A percentile compares a stretch with the other conserved stretches of the same genome.
Evolutionary conservation across 331 rosid genomes (phyloP).

Genomic region (Saraca asoca): DNA sequence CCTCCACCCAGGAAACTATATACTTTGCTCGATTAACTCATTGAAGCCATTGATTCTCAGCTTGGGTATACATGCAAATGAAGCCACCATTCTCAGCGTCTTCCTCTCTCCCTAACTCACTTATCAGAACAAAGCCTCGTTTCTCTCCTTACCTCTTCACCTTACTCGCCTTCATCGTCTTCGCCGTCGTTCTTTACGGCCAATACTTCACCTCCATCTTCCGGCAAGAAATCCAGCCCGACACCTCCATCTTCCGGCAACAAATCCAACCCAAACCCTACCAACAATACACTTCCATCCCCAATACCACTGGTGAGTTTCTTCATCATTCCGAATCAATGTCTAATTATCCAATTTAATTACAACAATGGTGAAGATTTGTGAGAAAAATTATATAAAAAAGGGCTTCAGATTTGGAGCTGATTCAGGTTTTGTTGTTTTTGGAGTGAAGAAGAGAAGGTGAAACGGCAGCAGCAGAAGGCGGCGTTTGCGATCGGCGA

Average conservation of each 20-base stretch:
- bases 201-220: slow-evolving; percentile 70
- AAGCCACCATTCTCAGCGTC: slow-evolving; percentile 59
- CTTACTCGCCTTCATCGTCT: slow-evolving; percentile 66
- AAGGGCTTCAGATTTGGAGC: neutral
- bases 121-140: slow-evolving; percentile 49
- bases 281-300: slow-evolving; percentile 31
- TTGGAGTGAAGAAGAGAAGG: slow-evolving; percentile 47
- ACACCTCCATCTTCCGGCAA: slow-evolving; percentile 62
- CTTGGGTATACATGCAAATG: slow-evolving; percentile 46
- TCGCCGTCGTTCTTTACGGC: slow-evolving; percentile 69
- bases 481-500: slow-evolving; percentile 62
- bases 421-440: slow-evolving; percentile 5
- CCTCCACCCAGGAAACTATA: no score
- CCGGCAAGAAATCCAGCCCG: slow-evolving; percentile 52
- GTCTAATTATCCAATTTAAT: no score
- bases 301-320: slow-evolving; percentile 46
- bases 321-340: neutral
- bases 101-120: slow-evolving; percentile 29
- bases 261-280: slow-evolving; percentile 48
- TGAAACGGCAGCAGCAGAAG: slow-evolving; percentile 41
- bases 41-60: neutral
- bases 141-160: slow-evolving; percentile 76
- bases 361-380: no score
- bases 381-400: no score
- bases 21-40: no score